Evolutionary conservation across 2,329 filamentous ascomycete species (phyloP).

Genomic region (Ustilaginoidea virens): DNA sequence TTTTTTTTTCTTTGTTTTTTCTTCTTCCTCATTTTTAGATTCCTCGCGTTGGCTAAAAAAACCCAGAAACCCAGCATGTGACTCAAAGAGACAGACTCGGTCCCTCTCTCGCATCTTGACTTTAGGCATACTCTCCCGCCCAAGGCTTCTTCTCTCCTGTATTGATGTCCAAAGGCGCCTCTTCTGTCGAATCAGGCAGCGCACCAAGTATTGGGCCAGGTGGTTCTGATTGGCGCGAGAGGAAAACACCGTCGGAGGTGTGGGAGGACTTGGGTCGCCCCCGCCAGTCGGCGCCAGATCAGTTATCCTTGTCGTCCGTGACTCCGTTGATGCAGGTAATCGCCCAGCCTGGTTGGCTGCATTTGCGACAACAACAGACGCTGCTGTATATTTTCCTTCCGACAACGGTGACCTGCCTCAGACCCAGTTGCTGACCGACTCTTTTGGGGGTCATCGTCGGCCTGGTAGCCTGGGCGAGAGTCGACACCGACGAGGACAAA

Average conservation of each 20-base stretch:
- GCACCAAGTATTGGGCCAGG: constrained; percentile 1
- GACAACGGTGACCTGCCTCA: constrained; percentile 1
- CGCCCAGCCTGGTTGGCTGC: background rate
- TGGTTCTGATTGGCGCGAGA: constrained; percentile 8
- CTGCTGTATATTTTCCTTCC: constrained; percentile 1
- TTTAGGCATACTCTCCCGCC: constrained; percentile 9
- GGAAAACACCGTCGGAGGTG: constrained; percentile 5
- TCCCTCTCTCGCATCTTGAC: background rate
- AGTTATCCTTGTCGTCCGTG: constrained; percentile 4
- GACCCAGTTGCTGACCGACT: constrained; percentile 5
- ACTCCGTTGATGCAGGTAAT: constrained; percentile 1
- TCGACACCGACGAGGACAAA: no score
- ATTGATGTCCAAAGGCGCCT: constrained; percentile 11
- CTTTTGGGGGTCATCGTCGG: constrained; percentile 1
- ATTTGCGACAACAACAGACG: constrained; percentile 1
- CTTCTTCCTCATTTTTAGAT: no score
- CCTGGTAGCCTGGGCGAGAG: background rate
- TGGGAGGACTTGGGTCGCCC: constrained; percentile 1
- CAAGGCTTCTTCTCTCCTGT: constrained; percentile 7
- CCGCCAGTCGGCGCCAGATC: constrained; percentile 1
- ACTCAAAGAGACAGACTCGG: constrained; percentile 4
- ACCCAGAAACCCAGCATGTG: no score
- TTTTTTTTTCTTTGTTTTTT: no score
- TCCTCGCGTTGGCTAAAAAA: no score
- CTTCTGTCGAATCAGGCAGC: constrained; percentile 8